phyloP scores from a whole-genome alignment of 1,139 yeast genomes.

The Yamadazyma triangularis region DNA sequence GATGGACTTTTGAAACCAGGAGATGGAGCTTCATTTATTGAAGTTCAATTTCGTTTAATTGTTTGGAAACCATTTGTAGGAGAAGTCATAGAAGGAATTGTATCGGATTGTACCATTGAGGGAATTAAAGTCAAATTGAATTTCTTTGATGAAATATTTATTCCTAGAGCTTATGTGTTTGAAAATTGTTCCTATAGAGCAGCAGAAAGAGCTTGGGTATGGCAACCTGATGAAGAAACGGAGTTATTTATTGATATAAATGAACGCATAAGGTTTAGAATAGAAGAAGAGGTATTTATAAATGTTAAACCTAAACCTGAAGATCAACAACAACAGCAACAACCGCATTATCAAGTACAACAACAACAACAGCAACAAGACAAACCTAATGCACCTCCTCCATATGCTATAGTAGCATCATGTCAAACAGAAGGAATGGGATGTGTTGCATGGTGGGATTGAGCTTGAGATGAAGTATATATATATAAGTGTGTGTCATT shows the following conservation, averaged over 20 bases:
- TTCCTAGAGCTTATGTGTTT: slow-evolving; percentile 76
- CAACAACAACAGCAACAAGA: no score
- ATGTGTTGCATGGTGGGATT: slow-evolving; percentile 94
- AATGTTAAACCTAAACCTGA: slow-evolving; percentile 64
- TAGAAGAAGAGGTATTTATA: slow-evolving; percentile 83
- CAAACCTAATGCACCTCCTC: slow-evolving; percentile 44
- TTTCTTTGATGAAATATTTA: slow-evolving; percentile 87
- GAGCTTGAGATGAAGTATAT: not conserved
- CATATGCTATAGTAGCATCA: slow-evolving; percentile 83
- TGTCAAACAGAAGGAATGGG: slow-evolving; percentile 98
- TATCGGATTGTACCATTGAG: slow-evolving; percentile 77
- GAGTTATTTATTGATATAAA: slow-evolving; percentile 81
- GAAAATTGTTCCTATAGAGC: slow-evolving; percentile 69
- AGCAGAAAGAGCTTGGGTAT: slow-evolving; percentile 91
- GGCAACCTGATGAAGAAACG: slow-evolving; percentile 73
- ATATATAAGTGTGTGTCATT: not conserved
- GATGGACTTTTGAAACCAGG: slow-evolving; percentile 93
- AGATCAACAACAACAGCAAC: no score
- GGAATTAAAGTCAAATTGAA: slow-evolving; percentile 84
- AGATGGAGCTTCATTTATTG: slow-evolving; percentile 88
- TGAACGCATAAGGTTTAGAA: slow-evolving; percentile 84
- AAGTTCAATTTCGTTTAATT: slow-evolving; percentile 67
- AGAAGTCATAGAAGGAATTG: slow-evolving; percentile 92
- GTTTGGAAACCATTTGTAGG: slow-evolving; percentile 95
- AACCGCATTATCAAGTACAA: no score